phyloP scores from a whole-genome alignment of 1,284 basidiomycete genomes.

The Ustilago xerochloae region DNA sequence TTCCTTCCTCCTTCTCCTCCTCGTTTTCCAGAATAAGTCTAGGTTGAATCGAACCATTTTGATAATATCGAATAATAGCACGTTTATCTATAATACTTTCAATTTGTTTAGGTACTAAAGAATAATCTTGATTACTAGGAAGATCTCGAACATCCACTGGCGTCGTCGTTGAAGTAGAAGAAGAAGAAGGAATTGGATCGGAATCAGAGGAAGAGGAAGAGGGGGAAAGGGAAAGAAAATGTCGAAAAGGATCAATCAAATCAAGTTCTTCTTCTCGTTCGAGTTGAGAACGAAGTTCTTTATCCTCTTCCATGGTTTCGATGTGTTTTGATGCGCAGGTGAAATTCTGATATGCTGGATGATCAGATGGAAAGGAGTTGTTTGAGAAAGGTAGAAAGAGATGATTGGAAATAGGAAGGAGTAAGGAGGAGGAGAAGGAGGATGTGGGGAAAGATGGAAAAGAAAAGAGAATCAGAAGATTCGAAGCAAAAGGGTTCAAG shows the following conservation, averaged over 20 bases:
- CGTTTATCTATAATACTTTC: conserved; percentile 70
- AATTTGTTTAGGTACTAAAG: conserved; percentile 73
- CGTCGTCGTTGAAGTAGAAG: neutral
- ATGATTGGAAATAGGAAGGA: too few species aligned
- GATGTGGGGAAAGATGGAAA: neutral
- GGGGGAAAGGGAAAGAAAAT: conserved; percentile 72
- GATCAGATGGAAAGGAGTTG: neutral
- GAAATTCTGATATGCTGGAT: too few species aligned
- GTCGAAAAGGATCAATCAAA: conserved; percentile 75
- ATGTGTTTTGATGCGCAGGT: neutral
- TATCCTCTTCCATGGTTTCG: neutral
- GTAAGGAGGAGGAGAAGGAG: too few species aligned
- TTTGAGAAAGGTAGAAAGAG: neutral
- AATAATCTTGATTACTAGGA: conserved; percentile 19
- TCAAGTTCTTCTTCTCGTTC: conserved; percentile 72
- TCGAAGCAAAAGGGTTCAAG: neutral
- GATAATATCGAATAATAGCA: conserved; percentile 51
- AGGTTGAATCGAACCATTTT: conserved; percentile 27
- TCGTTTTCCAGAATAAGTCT: neutral
- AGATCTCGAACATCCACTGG: conserved; percentile 8
- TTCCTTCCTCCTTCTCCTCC: neutral
- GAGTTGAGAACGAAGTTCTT: conserved; percentile 16
- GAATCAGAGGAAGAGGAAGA: neutral
- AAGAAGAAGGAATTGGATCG: too few species aligned
- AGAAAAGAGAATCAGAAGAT: neutral